These are phyloP conservation scores for Xerocomus potaroensis DNA, from an alignment of 768 basidiomycete species.

Conservation along the genomic window DNA sequence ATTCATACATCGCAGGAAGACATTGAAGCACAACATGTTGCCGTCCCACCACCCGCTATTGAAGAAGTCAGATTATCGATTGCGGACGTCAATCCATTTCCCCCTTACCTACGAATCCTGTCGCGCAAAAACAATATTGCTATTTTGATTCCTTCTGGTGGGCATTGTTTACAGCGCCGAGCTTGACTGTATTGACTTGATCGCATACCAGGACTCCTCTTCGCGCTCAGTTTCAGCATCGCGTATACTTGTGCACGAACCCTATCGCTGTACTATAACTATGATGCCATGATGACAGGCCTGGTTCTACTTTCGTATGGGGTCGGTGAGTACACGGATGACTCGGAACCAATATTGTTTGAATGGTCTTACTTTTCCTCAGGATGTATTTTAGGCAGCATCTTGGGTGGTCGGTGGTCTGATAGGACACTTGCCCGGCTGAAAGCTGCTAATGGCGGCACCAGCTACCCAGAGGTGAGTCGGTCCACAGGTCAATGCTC, in stretches of 20 bases:
- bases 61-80: conserved; percentile 53
- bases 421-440: conserved; percentile 46
- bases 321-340: conserved; percentile 40
- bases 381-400: conserved; percentile 50
- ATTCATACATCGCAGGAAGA: conserved; percentile 16
- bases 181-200: background rate
- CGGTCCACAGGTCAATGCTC: no score
- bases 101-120: conserved; percentile 57
- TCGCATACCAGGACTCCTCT: conserved; percentile 51
- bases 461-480: conserved; percentile 61
- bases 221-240: conserved; percentile 66
- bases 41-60: conserved; percentile 7
- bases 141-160: conserved; percentile 41
- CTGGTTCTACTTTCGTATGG: conserved; percentile 76
- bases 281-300: conserved; percentile 69
- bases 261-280: conserved; percentile 59
- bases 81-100: conserved; percentile 68
- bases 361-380: background rate
- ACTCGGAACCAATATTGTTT: no score
- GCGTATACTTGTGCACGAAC: conserved; percentile 75
- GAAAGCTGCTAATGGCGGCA: conserved; percentile 46
- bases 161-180: conserved; percentile 12
- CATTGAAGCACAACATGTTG: conserved; percentile 20
- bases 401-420: conserved; percentile 60
- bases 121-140: conserved; percentile 61